Conservation (phyloP, 2,329 filamentous ascomycete genomes). For the Colletotrichum filicis region DNA sequence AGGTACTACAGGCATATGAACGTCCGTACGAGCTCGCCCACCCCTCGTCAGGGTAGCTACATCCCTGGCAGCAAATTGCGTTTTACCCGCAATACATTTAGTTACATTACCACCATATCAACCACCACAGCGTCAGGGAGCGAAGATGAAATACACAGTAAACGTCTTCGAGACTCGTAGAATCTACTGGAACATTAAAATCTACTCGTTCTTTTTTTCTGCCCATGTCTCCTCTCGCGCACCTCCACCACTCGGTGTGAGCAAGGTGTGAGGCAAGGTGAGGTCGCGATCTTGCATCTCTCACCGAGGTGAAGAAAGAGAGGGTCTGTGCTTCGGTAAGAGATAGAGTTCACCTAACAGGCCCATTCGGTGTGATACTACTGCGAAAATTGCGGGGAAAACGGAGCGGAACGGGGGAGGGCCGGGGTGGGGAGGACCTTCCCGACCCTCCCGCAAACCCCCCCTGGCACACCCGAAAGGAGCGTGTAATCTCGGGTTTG, state of each 20-base stretch:
- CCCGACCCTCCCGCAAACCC: not conserved
- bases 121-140: not conserved
- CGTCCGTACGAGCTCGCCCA: not conserved
- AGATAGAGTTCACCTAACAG: not conserved
- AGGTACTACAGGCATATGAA: not conserved
- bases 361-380: not conserved
- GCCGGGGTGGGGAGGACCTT: too few relatives aligned
- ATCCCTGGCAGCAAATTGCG: not conserved
- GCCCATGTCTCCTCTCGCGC: not conserved
- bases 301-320: not conserved
- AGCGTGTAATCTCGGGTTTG: not conserved
- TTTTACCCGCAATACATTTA: not conserved
- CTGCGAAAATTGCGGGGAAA: not conserved
- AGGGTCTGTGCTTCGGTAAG: slow-evolving; percentile 1
- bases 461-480: not conserved
- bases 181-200: not conserved
- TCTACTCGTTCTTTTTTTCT: not conserved
- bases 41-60: not conserved
- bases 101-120: not conserved
- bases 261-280: slow-evolving; percentile 1
- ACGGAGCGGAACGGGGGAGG: not conserved
- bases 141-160: not conserved
- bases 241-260: not conserved
- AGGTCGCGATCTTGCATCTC: not conserved
- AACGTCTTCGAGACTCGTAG: not conserved